These are phyloP conservation scores for Leccinum pachyderme DNA, from an alignment of 1,284 basidiomycete genomes.

Conservation along the genomic window DNA sequence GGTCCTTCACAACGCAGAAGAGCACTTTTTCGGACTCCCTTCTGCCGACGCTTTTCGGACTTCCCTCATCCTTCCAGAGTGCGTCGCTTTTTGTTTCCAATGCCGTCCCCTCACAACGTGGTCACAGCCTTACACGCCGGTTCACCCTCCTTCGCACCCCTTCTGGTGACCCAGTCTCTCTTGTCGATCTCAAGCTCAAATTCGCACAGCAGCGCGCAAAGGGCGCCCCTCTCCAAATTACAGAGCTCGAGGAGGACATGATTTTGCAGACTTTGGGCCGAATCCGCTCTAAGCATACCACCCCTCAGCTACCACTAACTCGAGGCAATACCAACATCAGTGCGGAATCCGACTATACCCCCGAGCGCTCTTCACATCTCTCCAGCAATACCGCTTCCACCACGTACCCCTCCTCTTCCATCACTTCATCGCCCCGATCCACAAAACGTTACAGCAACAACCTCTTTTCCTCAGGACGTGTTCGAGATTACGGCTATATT, in stretches of 20 bases:
- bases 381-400: slow-evolving; percentile 44
- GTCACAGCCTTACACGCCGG: slow-evolving; percentile 66
- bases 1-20: slow-evolving; percentile 26
- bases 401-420: slow-evolving; percentile 41
- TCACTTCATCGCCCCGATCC: slow-evolving; percentile 47
- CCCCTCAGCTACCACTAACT: slow-evolving; percentile 28
- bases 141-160: slow-evolving; percentile 73
- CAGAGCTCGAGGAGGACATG: slow-evolving; percentile 81
- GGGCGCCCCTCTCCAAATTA: slow-evolving; percentile 62
- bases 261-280: slow-evolving; percentile 68
- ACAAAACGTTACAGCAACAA: slow-evolving; percentile 79
- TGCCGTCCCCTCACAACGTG: slow-evolving; percentile 15
- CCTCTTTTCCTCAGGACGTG: slow-evolving; percentile 73
- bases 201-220: slow-evolving; percentile 74
- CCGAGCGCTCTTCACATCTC: slow-evolving; percentile 45
- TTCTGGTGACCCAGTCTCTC: slow-evolving; percentile 58
- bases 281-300: slow-evolving; percentile 45
- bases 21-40: slow-evolving; percentile 55
- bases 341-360: slow-evolving; percentile 38
- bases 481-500: slow-evolving; percentile 70
- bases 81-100: slow-evolving; percentile 36
- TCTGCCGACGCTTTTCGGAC: slow-evolving; percentile 75
- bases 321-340: slow-evolving; percentile 20
- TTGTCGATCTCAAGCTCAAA: slow-evolving; percentile 61
- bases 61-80: slow-evolving; percentile 80